Evolutionary conservation across 352 stramenopile genomes (phyloP).

Genomic region (Halophytophthora polymorphica): DNA sequence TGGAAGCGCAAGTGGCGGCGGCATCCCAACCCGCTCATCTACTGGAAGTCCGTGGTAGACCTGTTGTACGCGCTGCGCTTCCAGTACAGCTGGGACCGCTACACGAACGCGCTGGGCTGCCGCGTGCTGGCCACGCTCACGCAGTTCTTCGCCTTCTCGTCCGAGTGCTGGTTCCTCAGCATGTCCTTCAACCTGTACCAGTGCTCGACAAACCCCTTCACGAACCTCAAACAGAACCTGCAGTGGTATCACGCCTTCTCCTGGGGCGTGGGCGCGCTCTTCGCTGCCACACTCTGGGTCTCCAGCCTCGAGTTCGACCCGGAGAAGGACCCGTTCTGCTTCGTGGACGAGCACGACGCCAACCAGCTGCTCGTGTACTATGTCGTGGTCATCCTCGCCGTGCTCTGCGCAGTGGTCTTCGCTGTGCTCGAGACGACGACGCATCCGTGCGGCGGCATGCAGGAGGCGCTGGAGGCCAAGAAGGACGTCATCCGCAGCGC

Average conservation of each 20-base stretch:
- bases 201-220: slow-evolving; percentile 86
- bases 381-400: slow-evolving; percentile 66
- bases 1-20: slow-evolving; percentile 66
- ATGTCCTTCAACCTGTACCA: slow-evolving; percentile 87
- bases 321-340: slow-evolving; percentile 49
- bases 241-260: slow-evolving; percentile 74
- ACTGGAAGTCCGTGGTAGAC: slow-evolving; percentile 77
- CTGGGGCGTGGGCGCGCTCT: slow-evolving; percentile 57
- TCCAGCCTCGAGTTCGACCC: slow-evolving; percentile 51
- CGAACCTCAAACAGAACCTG: slow-evolving; percentile 72
- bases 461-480: slow-evolving; percentile 72
- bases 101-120: slow-evolving; percentile 46
- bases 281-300: slow-evolving; percentile 53
- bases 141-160: slow-evolving; percentile 75
- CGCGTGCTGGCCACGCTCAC: slow-evolving; percentile 57
- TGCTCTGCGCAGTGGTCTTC: slow-evolving; percentile 59
- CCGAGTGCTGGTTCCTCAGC: slow-evolving; percentile 86
- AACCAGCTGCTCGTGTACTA: slow-evolving; percentile 74
- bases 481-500: slow-evolving; percentile 80
- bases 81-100: slow-evolving; percentile 62
- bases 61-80: slow-evolving; percentile 75
- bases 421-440: slow-evolving; percentile 69
- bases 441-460: slow-evolving; percentile 71
- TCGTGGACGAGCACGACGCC: slow-evolving; percentile 68
- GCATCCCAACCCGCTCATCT: slow-evolving; percentile 82